Percentiles rank a stretch among this genome's conserved stretches.
Evolutionary conservation across 2,329 filamentous ascomycete genomes (phyloP).

Genomic region (Cylindrodendrum hubeiense): DNA sequence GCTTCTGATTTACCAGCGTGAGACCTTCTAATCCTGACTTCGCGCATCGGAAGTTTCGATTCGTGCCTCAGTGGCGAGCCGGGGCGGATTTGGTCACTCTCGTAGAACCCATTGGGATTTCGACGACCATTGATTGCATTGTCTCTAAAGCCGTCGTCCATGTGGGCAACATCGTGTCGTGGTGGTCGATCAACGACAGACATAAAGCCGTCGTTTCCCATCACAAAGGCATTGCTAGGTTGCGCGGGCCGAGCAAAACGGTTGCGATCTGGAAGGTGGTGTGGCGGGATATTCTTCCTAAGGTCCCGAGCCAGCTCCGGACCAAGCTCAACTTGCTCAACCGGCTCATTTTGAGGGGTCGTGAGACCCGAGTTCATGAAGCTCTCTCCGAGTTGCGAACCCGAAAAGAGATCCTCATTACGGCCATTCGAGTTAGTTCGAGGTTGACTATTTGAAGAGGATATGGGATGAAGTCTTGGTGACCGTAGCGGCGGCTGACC

Average conservation of each 20-base stretch:
- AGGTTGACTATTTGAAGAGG: constrained; percentile 36
- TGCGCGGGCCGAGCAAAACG: constrained; percentile 27
- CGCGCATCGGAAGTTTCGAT: constrained; percentile 55
- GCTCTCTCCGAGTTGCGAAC: constrained; percentile 54
- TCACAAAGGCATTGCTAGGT: constrained; percentile 43
- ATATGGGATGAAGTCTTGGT: constrained; percentile 32
- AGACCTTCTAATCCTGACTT: constrained; percentile 47
- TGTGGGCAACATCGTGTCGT: constrained; percentile 41
- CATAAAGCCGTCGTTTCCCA: constrained; percentile 54
- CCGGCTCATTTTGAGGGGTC: constrained; percentile 51
- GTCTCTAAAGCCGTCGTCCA: constrained; percentile 51
- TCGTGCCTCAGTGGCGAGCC: constrained; percentile 43
- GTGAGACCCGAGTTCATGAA: constrained; percentile 56
- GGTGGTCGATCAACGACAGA: constrained; percentile 47
- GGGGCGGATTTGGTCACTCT: constrained; percentile 33
- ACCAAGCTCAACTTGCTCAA: constrained; percentile 36
- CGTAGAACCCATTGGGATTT: constrained; percentile 32
- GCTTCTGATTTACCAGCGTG: constrained; percentile 38
- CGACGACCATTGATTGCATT: constrained; percentile 31
- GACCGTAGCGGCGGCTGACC: constrained; percentile 40
- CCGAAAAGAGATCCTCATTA: constrained; percentile 49
- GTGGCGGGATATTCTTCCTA: constrained; percentile 36
- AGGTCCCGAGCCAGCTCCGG: constrained; percentile 42
- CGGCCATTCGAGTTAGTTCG: constrained; percentile 30
- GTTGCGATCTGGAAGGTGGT: constrained; percentile 24